A percentile compares a stretch with the other conserved stretches of the same genome.
Conservation (phyloP, 176 grass and related monocot species). For the Carex scoparia region DNA sequence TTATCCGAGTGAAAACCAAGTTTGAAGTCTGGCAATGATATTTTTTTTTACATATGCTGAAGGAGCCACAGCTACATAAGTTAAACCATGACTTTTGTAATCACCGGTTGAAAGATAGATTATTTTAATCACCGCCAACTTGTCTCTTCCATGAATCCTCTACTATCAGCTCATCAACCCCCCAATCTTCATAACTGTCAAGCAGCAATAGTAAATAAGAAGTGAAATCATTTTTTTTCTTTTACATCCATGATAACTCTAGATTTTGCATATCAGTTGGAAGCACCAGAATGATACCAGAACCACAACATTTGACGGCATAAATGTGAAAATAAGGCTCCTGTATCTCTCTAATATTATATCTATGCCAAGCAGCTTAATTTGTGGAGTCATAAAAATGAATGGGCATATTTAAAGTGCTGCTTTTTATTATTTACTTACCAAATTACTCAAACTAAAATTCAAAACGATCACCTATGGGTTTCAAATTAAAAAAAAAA, state of each 20-base stretch:
- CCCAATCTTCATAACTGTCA: constrained; percentile 75
- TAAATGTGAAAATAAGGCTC: neutral
- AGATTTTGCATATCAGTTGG: neutral
- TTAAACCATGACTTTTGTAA: neutral
- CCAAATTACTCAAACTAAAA: neutral
- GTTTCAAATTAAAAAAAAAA: no score
- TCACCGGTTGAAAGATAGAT: neutral
- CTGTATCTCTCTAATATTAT: neutral
- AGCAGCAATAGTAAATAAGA: neutral
- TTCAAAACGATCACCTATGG: no score
- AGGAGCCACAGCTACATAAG: no score
- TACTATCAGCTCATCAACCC: constrained; percentile 74
- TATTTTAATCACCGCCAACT: constrained; percentile 51
- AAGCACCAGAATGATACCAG: neutral
- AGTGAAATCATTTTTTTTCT: neutral
- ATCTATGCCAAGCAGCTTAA: neutral
- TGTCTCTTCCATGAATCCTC: constrained; percentile 83
- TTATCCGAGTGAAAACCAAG: neutral
- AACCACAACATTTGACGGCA: neutral
- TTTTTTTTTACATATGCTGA: neutral
- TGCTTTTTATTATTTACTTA: neutral
- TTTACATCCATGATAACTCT: neutral
- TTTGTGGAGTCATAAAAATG: neutral
- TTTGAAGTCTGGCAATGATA: neutral
- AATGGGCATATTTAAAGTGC: neutral